Evolutionary conservation across 83 land plant genomes (phyloP).

Genomic region (Diphasiastrum complanatum): DNA sequence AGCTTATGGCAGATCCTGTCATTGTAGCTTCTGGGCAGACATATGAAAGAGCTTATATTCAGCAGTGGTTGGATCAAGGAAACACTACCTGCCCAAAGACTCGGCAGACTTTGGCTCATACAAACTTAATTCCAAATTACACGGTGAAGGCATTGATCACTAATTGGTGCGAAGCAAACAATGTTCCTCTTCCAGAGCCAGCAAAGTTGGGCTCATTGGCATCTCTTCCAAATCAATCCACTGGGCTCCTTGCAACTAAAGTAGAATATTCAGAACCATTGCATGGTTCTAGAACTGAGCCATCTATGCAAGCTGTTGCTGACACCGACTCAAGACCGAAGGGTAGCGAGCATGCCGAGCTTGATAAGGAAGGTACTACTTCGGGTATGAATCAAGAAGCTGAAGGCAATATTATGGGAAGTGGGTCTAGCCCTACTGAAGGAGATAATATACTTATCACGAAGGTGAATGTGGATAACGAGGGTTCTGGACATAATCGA

Average conservation of each 20-base stretch:
- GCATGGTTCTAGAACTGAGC: background rate
- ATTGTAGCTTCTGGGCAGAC: slow-evolving; percentile 96
- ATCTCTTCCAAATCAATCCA: slow-evolving; percentile 5
- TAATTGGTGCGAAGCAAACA: slow-evolving; percentile 70
- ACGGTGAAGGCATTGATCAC: slow-evolving; percentile 87
- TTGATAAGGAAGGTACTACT: background rate
- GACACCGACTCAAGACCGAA: background rate
- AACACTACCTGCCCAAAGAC: slow-evolving; percentile 73
- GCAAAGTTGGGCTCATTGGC: slow-evolving; percentile 16
- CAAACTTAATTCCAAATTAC: slow-evolving; percentile 72
- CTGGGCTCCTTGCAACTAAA: background rate
- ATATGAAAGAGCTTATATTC: slow-evolving; percentile 71
- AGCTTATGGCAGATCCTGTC: slow-evolving; percentile 84
- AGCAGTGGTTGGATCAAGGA: slow-evolving; percentile 90
- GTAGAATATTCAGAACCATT: background rate
- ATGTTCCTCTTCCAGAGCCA: slow-evolving; percentile 34
- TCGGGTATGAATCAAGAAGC: too few relatives aligned
- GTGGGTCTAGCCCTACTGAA: too few relatives aligned
- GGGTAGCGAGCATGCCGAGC: background rate
- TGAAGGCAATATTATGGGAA: too few relatives aligned
- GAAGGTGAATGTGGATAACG: background rate
- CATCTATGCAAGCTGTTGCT: background rate
- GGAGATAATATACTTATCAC: background rate
- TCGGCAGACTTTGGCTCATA: slow-evolving; percentile 53
- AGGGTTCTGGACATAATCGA: slow-evolving; percentile 37